A percentile compares a stretch with the other conserved stretches of the same genome.
Evolutionary conservation across 768 basidiomycete species (phyloP).

Genomic region (Lentinula guzmanii): DNA sequence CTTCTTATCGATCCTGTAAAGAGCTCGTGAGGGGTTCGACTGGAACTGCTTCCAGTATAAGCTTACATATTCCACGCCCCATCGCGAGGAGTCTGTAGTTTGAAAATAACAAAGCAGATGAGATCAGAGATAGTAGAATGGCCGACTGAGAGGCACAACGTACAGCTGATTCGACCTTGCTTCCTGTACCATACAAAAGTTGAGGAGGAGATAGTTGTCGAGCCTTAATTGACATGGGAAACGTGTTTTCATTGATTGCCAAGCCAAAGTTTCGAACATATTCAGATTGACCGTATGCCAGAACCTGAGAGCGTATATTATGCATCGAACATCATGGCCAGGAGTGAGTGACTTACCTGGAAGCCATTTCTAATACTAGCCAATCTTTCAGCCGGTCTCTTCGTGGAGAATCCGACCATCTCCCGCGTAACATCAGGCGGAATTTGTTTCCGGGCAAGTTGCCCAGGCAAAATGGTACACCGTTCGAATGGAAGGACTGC

Average conservation of each 20-base stretch:
- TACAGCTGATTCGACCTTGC: slow-evolving; percentile 36
- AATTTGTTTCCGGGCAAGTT: slow-evolving; percentile 68
- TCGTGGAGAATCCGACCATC: slow-evolving; percentile 63
- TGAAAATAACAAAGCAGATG: not conserved
- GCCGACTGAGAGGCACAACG: slow-evolving; percentile 11
- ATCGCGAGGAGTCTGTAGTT: slow-evolving; percentile 28
- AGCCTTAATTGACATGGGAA: slow-evolving; percentile 32
- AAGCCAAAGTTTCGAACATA: slow-evolving; percentile 39
- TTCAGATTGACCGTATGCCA: slow-evolving; percentile 35
- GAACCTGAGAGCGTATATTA: slow-evolving; percentile 19
- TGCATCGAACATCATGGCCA: not conserved
- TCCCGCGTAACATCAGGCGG: slow-evolving; percentile 60
- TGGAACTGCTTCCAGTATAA: not conserved
- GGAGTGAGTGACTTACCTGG: slow-evolving; percentile 27
- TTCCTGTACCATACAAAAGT: slow-evolving; percentile 40
- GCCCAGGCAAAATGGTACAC: slow-evolving; percentile 56
- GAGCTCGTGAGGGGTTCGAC: not conserved
- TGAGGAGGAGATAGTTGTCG: slow-evolving; percentile 42
- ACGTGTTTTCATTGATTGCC: slow-evolving; percentile 22
- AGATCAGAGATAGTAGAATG: not conserved
- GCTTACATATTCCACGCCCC: slow-evolving; percentile 52
- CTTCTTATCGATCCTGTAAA: slow-evolving; percentile 40
- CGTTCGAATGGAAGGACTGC: slow-evolving; percentile 66
- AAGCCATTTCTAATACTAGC: slow-evolving; percentile 48
- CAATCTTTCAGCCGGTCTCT: slow-evolving; percentile 53